A percentile compares a stretch with the other conserved stretches of the same genome.
Evolutionary conservation across 768 basidiomycete species (phyloP).

Genomic region (Boletus bicolor): DNA sequence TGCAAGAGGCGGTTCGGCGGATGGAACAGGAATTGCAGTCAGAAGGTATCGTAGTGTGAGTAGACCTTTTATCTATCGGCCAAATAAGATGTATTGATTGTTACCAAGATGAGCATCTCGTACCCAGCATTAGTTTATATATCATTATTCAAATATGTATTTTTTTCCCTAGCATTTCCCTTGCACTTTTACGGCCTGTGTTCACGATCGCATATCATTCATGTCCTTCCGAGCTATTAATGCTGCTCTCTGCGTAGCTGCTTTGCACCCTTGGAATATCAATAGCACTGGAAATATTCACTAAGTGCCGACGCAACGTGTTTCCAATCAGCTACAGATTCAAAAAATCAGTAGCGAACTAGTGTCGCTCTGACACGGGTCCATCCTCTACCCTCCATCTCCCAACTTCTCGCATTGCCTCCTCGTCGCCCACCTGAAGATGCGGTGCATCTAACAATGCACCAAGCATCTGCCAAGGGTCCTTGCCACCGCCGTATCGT

Average conservation of each 20-base stretch:
- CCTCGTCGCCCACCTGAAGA: slow-evolving; percentile 67
- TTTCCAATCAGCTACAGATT: not conserved
- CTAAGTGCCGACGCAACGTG: not conserved
- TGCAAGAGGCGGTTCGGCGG: slow-evolving; percentile 35
- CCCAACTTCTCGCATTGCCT: slow-evolving; percentile 89
- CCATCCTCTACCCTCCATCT: slow-evolving; percentile 84
- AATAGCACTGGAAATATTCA: not conserved
- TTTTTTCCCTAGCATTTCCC: not conserved
- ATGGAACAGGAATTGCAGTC: slow-evolving; percentile 33
- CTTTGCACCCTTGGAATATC: not conserved
- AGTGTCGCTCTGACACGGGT: slow-evolving; percentile 59
- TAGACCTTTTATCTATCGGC: too few species aligned
- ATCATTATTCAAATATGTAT: slow-evolving; percentile 23
- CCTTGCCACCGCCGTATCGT: slow-evolving; percentile 80
- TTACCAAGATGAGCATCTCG: slow-evolving; percentile 5
- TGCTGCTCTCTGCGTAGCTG: not conserved
- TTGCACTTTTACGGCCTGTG: not conserved
- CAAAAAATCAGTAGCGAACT: slow-evolving; percentile 8
- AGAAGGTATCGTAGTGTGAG: slow-evolving; percentile 19
- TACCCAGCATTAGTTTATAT: not conserved
- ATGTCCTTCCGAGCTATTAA: not conserved
- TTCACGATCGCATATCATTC: not conserved
- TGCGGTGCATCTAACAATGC: slow-evolving; percentile 59
- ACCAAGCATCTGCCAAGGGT: slow-evolving; percentile 93
- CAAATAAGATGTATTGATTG: not conserved